Evolutionary conservation across 208 protist species (phyloP).

Genomic region (Crithidia bombi): DNA sequence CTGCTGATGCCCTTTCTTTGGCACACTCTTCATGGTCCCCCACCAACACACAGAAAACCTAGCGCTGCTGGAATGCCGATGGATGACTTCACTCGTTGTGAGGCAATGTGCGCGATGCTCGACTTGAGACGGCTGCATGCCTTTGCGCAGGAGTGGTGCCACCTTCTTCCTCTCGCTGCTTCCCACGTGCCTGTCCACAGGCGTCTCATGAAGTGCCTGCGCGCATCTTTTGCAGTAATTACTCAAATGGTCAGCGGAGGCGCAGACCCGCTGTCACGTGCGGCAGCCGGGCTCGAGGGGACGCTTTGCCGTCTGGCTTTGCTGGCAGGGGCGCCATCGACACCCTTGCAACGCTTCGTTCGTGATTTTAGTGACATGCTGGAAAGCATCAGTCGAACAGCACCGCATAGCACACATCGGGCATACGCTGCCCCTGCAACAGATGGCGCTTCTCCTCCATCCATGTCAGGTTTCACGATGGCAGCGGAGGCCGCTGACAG

Average conservation of each 20-base stretch:
- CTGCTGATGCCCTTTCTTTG: slow-evolving; percentile 3
- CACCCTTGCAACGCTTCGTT: not conserved
- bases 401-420: not conserved
- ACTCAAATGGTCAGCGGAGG: not conserved
- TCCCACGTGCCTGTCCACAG: not conserved
- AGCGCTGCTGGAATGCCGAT: not conserved
- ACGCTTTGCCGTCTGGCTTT: not conserved
- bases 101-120: not conserved
- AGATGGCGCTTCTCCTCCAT: too few species aligned
- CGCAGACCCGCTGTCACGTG: not conserved
- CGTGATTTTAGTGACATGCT: not conserved
- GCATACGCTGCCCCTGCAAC: too few species aligned
- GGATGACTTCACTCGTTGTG: not conserved
- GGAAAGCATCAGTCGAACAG: not conserved
- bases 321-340: not conserved
- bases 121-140: slow-evolving; percentile 11
- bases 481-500: slow-evolving; percentile 3
- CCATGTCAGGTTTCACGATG: not conserved
- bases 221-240: not conserved
- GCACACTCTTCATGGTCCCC: not conserved
- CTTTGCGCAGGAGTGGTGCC: slow-evolving; percentile 5
- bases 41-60: not conserved
- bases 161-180: slow-evolving; percentile 6
- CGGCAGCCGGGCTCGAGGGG: not conserved
- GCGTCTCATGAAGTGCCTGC: slow-evolving; percentile 11